Percentiles rank a stretch among this genome's conserved stretches.
phyloP scores from a whole-genome alignment of 768 basidiomycete genomes.

The Leccinellum rugosiceps region DNA sequence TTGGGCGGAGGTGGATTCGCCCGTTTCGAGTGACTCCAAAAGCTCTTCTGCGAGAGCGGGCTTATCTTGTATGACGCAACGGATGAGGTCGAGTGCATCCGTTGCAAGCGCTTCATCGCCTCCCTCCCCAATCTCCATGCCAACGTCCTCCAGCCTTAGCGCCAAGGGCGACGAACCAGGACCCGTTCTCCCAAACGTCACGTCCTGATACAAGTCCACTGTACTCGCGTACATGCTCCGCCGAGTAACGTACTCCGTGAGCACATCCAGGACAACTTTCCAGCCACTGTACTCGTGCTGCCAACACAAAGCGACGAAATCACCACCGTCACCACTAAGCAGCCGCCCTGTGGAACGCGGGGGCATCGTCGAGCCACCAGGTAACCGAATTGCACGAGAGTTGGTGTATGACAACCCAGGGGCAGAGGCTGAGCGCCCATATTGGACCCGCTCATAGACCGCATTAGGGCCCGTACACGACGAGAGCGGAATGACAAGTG shows the following conservation, averaged over 20 bases:
- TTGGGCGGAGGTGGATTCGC: constrained; percentile 32
- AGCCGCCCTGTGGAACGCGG: constrained; percentile 64
- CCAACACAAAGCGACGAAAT: constrained; percentile 71
- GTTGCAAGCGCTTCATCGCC: constrained; percentile 67
- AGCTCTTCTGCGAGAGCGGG: constrained; percentile 60
- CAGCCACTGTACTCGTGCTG: constrained; percentile 81
- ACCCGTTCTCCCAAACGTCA: constrained; percentile 49
- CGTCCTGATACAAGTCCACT: constrained; percentile 45
- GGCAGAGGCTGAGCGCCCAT: constrained; percentile 45
- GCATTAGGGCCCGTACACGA: constrained; percentile 67
- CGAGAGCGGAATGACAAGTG: constrained; percentile 65
- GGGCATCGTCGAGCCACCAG: constrained; percentile 72
- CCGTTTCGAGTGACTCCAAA: constrained; percentile 58
- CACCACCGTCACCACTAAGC: constrained; percentile 67
- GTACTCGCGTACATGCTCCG: constrained; percentile 42
- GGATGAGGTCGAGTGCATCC: constrained; percentile 75
- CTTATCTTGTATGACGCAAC: constrained; percentile 72
- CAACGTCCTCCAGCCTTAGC: constrained; percentile 62
- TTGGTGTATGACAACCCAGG: constrained; percentile 62
- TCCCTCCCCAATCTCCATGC: constrained; percentile 61
- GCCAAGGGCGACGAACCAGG: constrained; percentile 36
- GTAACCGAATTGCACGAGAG: constrained; percentile 62
- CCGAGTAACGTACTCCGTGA: constrained; percentile 71
- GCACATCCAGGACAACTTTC: constrained; percentile 78
- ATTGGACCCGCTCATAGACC: constrained; percentile 65